Evolutionary conservation across 1,139 yeast genomes (phyloP).

Genomic region (Hyphopichia fennica): DNA sequence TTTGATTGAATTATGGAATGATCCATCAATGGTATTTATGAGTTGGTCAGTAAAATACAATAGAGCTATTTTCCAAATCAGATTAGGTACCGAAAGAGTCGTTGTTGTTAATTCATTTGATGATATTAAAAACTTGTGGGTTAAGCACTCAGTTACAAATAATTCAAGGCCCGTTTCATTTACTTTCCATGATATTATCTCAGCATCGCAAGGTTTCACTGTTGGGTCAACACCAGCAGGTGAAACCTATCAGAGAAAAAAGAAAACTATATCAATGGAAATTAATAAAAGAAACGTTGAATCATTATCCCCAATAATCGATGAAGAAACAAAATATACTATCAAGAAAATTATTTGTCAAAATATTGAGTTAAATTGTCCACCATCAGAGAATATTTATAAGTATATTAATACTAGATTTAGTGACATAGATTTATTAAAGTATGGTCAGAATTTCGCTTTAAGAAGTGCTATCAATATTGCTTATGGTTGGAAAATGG

Average conservation of each 20-base stretch:
- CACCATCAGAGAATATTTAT: constrained; percentile 21
- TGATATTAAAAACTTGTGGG: constrained; percentile 57
- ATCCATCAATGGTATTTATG: constrained; percentile 53
- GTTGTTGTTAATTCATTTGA: constrained; percentile 66
- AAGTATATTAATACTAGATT: constrained; percentile 11
- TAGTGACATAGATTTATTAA: constrained; percentile 42
- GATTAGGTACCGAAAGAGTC: constrained; percentile 57
- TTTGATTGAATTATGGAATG: constrained; percentile 43
- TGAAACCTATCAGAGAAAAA: constrained; percentile 49
- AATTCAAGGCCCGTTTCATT: constrained; percentile 67
- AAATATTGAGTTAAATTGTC: constrained; percentile 19
- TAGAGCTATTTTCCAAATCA: constrained; percentile 54
- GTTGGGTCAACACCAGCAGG: constrained; percentile 79
- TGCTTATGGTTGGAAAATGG: constrained; percentile 60
- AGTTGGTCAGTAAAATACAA: constrained; percentile 49
- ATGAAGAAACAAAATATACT: constrained; percentile 37
- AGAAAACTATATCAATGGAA: constrained; percentile 53
- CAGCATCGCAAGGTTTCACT: constrained; percentile 64
- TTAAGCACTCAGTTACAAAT: constrained; percentile 49
- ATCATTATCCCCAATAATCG: constrained; percentile 38
- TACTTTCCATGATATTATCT: constrained; percentile 68
- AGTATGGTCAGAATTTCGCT: constrained; percentile 51
- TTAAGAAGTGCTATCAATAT: constrained; percentile 56
- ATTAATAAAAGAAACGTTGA: constrained; percentile 42
- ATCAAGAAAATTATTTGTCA: constrained; percentile 25